Conservation (phyloP, 768 basidiomycete genomes). For the Leucosporidium scottii region DNA sequence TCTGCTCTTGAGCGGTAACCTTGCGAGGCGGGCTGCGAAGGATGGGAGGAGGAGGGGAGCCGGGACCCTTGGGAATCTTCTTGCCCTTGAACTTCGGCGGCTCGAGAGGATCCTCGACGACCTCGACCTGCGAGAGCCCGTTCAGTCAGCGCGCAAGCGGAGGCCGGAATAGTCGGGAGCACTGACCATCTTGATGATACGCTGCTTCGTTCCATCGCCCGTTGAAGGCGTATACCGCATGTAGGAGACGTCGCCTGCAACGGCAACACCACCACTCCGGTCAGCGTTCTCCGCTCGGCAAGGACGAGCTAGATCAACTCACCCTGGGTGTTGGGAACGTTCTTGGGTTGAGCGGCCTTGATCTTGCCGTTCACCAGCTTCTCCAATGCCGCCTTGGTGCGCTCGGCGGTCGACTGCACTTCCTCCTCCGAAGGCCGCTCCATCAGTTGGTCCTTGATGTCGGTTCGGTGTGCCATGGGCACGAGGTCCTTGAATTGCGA, state of each 20-base stretch:
- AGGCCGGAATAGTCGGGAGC: not conserved
- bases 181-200: slow-evolving; percentile 93
- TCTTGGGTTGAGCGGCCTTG: slow-evolving; percentile 96
- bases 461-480: slow-evolving; percentile 79
- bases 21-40: slow-evolving; percentile 91
- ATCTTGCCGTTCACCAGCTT: slow-evolving; percentile 92
- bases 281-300: not conserved
- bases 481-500: slow-evolving; percentile 98
- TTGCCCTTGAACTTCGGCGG: slow-evolving; percentile 97
- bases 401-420: slow-evolving; percentile 81
- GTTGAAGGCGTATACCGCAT: slow-evolving; percentile 86
- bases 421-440: slow-evolving; percentile 92
- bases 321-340: slow-evolving; percentile 71
- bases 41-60: slow-evolving; percentile 92
- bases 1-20: slow-evolving; percentile 93
- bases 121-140: slow-evolving; percentile 48
- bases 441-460: slow-evolving; percentile 75
- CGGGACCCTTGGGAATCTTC: slow-evolving; percentile 95
- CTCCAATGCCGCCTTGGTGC: slow-evolving; percentile 83
- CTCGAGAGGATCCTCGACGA: slow-evolving; percentile 94
- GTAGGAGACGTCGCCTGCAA: slow-evolving; percentile 57
- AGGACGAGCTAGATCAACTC: not conserved
- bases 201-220: slow-evolving; percentile 63
- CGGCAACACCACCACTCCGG: slow-evolving; percentile 41
- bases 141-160: not conserved